Base-by-base conservation (phyloP, 2,329 filamentous ascomycete genomes). In the Ceratocystis ficicola region DNA sequence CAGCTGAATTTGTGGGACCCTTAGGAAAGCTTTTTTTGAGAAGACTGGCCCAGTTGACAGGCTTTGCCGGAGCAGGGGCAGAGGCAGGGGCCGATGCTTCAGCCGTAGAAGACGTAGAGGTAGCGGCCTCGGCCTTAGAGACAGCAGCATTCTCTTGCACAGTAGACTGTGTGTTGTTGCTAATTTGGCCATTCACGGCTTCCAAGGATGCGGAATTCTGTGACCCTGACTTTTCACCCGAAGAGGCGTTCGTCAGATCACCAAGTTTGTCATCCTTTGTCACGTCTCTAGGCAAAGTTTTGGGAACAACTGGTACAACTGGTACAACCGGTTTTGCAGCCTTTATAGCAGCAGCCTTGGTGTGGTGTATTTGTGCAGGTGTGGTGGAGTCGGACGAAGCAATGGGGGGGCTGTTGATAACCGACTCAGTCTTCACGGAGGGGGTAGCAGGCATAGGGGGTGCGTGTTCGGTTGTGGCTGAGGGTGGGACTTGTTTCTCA, bases 271-370 rank as follows among this genome's bases (percentile, higher is more conserved):
- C 44, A 12, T 65, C 66, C 63, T 72, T 74, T 30, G 68, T 59
- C 22, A 55, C 3, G 7, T 70, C 63, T 68, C 74, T 76, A 36
- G 71, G 71, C 8, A 68, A 68, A 28, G 69, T 69, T 71, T 79
- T 81, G 78, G 80, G 79, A 7, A 80, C 70, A 44, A 73, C 76
- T 6, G 81, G 80, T 25, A 82, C 68, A n/a, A 79, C 74, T 2
- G 80, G 79, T 52, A 78, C 69, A 1, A 77, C 77, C 10, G 77
- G 48, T 69, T 70, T 48, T 69, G 71, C 59, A 70, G 71, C 70
- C 73, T 77, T 22, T 68, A 68, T 8, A 71, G 65, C 48, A 63
- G 66, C 62, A 44, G 48, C n/a, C 5, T 22, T 60, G 30, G 59
- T 55, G n/a, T 65, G 55, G 20, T 41, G 20, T 30, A 20, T 62